phyloP scores from a whole-genome alignment of 441 rosid species.

The Erysimum cheiri region DNA sequence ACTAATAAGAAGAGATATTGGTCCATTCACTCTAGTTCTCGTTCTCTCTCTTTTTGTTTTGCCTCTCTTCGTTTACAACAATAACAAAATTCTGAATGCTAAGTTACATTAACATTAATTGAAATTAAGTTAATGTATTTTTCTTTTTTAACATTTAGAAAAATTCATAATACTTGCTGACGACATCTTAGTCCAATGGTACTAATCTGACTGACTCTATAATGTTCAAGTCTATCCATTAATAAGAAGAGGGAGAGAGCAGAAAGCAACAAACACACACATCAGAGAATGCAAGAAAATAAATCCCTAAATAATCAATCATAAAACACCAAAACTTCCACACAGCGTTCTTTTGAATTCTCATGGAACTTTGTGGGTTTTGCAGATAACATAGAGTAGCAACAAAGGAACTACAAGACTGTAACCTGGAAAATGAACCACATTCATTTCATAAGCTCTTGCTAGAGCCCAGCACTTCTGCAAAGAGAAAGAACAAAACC shows the following conservation, averaged over 20 bases:
- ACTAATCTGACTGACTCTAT: too few species aligned
- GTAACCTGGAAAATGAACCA: slow-evolving; percentile 79
- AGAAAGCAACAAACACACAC: background rate
- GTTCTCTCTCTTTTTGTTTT: too few species aligned
- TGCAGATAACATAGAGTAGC: slow-evolving; percentile 56
- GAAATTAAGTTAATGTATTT: background rate
- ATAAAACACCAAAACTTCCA: slow-evolving; percentile 13
- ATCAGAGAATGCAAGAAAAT: background rate
- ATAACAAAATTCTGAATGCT: background rate
- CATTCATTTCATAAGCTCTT: slow-evolving; percentile 91
- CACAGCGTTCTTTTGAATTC: background rate
- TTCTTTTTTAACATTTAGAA: background rate
- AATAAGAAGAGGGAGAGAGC: background rate
- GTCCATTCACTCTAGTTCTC: too few species aligned
- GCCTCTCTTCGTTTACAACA: too few species aligned
- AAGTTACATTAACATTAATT: background rate
- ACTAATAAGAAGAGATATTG: too few species aligned
- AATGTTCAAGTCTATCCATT: background rate
- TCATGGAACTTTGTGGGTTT: slow-evolving; percentile 57
- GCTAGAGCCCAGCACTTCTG: slow-evolving; percentile 79
- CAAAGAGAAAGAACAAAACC: slow-evolving; percentile 13
- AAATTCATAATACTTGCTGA: too few species aligned
- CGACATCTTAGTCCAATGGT: too few species aligned
- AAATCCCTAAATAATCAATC: background rate
- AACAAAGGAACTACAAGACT: slow-evolving; percentile 66